Conservation (phyloP, 306 rosid species). For the Trifolium dubium region DNA sequence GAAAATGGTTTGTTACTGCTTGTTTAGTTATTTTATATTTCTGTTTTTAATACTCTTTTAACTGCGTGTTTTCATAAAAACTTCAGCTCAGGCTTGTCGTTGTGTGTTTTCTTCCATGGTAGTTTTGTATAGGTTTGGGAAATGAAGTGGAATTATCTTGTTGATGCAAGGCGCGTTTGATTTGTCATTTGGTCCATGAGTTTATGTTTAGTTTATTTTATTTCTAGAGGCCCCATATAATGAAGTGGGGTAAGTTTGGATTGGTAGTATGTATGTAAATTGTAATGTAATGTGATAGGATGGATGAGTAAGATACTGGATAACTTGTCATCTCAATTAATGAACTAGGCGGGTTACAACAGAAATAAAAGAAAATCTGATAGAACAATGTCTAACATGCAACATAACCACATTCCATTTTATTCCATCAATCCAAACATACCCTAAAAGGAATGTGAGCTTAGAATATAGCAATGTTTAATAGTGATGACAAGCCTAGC, state of each 20-base stretch:
- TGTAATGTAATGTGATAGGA: not conserved
- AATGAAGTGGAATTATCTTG: not conserved
- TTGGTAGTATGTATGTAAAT: not conserved
- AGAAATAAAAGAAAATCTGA: not conserved
- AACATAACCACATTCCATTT: not conserved
- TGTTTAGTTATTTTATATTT: conserved; percentile 16
- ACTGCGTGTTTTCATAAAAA: conserved; percentile 9
- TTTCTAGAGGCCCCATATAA: not conserved
- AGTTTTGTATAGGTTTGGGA: conserved; percentile 7
- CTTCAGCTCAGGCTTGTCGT: conserved; percentile 5
- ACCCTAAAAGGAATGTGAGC: conserved; percentile 9
- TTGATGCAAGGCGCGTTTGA: conserved; percentile 5
- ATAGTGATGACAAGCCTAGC: conserved; percentile 19
- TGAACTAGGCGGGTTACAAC: not conserved
- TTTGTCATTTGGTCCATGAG: conserved; percentile 15
- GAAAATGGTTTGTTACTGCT: conserved; percentile 79
- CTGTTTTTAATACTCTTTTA: conserved; percentile 12
- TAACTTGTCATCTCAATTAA: not conserved
- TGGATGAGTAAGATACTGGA: not conserved
- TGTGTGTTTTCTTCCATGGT: conserved; percentile 17
- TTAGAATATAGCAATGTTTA: not conserved
- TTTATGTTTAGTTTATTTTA: not conserved
- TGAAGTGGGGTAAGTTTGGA: conserved; percentile 7
- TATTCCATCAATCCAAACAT: conserved; percentile 6
- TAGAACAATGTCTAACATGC: not conserved